Conservation (phyloP, 108 stramenopile genomes). For the Skeletonema marinoi region DNA sequence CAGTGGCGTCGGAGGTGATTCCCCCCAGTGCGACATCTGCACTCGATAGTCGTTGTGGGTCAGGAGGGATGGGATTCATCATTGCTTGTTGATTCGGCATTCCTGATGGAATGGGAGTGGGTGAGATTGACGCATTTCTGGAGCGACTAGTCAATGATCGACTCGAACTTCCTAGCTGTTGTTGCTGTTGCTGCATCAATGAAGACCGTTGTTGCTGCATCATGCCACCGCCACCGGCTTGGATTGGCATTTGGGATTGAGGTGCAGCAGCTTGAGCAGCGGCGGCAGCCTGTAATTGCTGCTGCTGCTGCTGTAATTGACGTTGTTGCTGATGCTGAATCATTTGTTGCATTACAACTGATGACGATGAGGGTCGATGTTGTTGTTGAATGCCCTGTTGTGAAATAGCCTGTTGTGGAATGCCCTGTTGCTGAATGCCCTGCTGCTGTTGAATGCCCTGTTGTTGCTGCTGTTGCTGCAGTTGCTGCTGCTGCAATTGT, state of each 20-base stretch:
- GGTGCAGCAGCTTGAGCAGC: neutral
- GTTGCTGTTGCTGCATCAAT: neutral
- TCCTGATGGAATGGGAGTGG: neutral
- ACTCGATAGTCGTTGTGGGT: neutral
- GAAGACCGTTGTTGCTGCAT: neutral
- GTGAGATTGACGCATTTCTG: neutral
- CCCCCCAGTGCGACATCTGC: neutral
- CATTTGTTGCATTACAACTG: slow-evolving; percentile 39
- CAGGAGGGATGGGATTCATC: neutral
- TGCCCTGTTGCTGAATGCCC: slow-evolving; percentile 8
- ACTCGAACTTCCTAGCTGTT: neutral
- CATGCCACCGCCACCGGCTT: neutral
- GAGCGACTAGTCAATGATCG: neutral
- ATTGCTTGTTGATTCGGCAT: neutral
- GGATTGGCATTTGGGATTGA: neutral
- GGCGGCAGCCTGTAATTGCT: neutral
- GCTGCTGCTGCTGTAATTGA: neutral
- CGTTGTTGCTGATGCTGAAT: slow-evolving; percentile 15
- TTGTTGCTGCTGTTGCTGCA: slow-evolving; percentile 14
- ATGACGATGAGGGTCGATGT: slow-evolving; percentile 5
- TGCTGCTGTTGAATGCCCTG: slow-evolving; percentile 3
- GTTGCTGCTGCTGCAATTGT: slow-evolving; percentile 1
- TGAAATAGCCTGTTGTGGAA: slow-evolving; percentile 9
- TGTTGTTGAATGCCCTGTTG: slow-evolving; percentile 13
- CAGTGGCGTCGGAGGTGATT: neutral